Evolutionary conservation across 2,329 filamentous ascomycete species (phyloP), one percentile per base, ranked within the genome.

Genomic region (Xylariaceae sp.): DNA sequence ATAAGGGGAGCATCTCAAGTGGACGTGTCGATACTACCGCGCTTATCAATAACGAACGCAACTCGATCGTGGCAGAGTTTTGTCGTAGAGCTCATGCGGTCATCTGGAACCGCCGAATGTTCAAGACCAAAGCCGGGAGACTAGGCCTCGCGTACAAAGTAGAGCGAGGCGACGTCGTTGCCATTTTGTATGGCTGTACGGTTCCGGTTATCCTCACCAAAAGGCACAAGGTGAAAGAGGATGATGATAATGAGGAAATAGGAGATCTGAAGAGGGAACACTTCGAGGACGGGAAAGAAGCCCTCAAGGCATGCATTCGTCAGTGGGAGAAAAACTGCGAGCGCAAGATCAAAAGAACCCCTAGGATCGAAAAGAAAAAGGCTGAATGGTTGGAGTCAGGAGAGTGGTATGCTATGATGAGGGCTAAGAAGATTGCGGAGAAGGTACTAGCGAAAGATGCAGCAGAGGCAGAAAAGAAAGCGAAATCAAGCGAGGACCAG

Each of bases 71-170:
- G 17, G 36, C 44, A 12, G 52, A 54, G 28, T 42, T 51, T 12
- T 54, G 47, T 28, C 44, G 52, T 11, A 48, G 52, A 13, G 45
- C 51, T 11, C 48, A 51, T 17, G 44, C 52, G 28, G 52, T 55
- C 22, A 45, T 51, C 12, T 51, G 48, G 52, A 51, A 51, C 31
- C 52, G 52, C 13, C 48, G 34, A 36, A 13, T 55, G 22, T 38
- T 55, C 13, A 45, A 45, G 33, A 47, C 44, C n/a, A 43, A 48
- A 18, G 33, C 12, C 6, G 18, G 31, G 31, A 14, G n/a, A 36
- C 40, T 49, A 38, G 41, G 47, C 9, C 42, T 49, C 14, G 47
- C 33, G 28, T 28, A 42, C 18, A 34, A 49, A 1, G 42, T 34
- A n/a, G 16, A 6, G 17, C 2, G 31, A 33, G 28, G 10, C 17